Evolutionary conservation across 352 stramenopile genomes (phyloP).

Genomic region (Phytophthora europaea): DNA sequence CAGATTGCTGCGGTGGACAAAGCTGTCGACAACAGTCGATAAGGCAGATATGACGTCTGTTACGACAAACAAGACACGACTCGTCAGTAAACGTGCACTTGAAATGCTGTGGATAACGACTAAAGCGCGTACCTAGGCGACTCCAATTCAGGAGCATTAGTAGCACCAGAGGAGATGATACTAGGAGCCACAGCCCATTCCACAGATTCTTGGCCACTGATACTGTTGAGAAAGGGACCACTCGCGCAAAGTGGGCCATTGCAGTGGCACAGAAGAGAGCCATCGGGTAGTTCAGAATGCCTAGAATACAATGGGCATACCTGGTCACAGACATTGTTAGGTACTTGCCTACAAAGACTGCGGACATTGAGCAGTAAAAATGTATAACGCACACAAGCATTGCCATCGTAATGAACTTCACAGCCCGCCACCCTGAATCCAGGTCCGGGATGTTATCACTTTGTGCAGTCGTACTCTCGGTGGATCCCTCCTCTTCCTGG

Average conservation of each 20-base stretch:
- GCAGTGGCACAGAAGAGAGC: slow-evolving; percentile 73
- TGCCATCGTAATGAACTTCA: slow-evolving; percentile 69
- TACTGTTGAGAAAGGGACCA: slow-evolving; percentile 46
- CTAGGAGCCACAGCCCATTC: slow-evolving; percentile 55
- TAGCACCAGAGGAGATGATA: slow-evolving; percentile 62
- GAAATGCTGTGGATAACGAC: slow-evolving; percentile 18
- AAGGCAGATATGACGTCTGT: slow-evolving; percentile 36
- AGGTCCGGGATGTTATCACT: slow-evolving; percentile 24
- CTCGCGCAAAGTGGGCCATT: slow-evolving; percentile 69
- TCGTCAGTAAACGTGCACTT: slow-evolving; percentile 2
- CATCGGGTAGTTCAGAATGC: slow-evolving; percentile 88
- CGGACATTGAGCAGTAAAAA: neutral
- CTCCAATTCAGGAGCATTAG: slow-evolving; percentile 41
- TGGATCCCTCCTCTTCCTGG: neutral
- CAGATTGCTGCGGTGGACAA: slow-evolving; percentile 59
- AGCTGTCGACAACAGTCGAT: slow-evolving; percentile 59
- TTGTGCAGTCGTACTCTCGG: neutral
- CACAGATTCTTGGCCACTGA: slow-evolving; percentile 37
- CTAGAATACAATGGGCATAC: slow-evolving; percentile 76
- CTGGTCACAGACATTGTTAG: slow-evolving; percentile 36
- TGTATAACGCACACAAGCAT: slow-evolving; percentile 59
- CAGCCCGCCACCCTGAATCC: slow-evolving; percentile 60
- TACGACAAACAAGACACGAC: neutral
- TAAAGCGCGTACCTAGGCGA: slow-evolving; percentile 32
- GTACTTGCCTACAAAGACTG: neutral